Conservation (phyloP, 331 rosid genomes). For the Malus hybrid region DNA sequence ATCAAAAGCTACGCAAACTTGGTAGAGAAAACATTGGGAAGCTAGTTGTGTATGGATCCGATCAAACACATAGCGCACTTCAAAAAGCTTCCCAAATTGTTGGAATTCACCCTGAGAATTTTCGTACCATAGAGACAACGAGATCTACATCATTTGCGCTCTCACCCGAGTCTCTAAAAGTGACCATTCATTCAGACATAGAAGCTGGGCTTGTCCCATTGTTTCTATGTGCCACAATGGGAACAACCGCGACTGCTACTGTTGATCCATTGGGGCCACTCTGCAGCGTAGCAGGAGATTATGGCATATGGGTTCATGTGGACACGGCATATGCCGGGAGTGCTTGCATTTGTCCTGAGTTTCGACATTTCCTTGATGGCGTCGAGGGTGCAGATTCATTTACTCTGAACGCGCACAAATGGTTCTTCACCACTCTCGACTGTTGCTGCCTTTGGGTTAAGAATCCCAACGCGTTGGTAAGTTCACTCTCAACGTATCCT, state of each 20-base stretch:
- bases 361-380: conserved; percentile 19
- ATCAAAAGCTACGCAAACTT: background rate
- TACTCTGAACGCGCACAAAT: conserved; percentile 18
- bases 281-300: background rate
- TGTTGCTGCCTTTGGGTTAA: conserved; percentile 13
- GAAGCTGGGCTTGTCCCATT: conserved; percentile 11
- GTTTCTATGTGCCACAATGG: conserved; percentile 14
- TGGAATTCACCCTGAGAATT: conserved; percentile 8
- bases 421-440: conserved; percentile 12
- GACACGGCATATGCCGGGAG: conserved; percentile 19
- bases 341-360: conserved; percentile 21
- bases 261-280: conserved; percentile 14
- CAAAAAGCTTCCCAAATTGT: conserved; percentile 15
- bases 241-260: conserved; percentile 15
- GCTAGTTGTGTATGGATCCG: conserved; percentile 25
- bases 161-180: background rate
- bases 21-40: conserved; percentile 3
- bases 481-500: background rate
- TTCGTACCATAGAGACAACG: conserved; percentile 5
- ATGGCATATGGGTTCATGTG: conserved; percentile 27
- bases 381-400: conserved; percentile 13
- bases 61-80: conserved; percentile 22
- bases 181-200: background rate
- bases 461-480: background rate
- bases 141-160: background rate